These are phyloP conservation scores for Cyberlindnera suaveolens DNA, from an alignment of 805 yeast species.

Conservation along the genomic window DNA sequence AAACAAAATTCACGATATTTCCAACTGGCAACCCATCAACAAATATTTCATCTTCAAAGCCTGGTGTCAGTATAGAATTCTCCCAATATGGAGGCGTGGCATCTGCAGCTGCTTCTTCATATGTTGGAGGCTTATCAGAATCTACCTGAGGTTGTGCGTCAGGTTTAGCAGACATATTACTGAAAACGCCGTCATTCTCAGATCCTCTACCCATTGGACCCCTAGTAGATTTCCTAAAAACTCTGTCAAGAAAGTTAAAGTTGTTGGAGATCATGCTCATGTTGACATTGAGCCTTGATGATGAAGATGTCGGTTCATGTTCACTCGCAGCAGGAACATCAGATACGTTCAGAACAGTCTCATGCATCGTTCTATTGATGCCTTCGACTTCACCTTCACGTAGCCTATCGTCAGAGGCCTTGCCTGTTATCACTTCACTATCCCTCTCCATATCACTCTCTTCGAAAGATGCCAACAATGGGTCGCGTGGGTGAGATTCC, in stretches of 20 bases:
- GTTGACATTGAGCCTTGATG: neutral
- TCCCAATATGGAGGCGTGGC: slow-evolving; percentile 98
- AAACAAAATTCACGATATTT: slow-evolving; percentile 73
- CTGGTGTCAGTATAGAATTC: slow-evolving; percentile 73
- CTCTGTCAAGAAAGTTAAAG: slow-evolving; percentile 34
- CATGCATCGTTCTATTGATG: slow-evolving; percentile 5
- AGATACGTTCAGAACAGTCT: neutral
- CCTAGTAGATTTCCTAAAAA: slow-evolving; percentile 22
- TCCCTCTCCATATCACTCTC: slow-evolving; percentile 1
- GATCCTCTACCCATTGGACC: slow-evolving; percentile 15
- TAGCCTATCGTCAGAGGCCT: slow-evolving; percentile 8
- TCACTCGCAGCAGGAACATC: neutral
- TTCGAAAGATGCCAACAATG: slow-evolving; percentile 8
- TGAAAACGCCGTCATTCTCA: slow-evolving; percentile 82
- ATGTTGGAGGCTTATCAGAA: slow-evolving; percentile 69
- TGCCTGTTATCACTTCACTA: slow-evolving; percentile 1
- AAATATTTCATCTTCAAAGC: slow-evolving; percentile 76
- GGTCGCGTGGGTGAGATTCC: slow-evolving; percentile 3
- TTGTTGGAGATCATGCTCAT: slow-evolving; percentile 26
- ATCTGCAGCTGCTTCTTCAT: slow-evolving; percentile 93
- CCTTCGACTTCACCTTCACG: slow-evolving; percentile 4
- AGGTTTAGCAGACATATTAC: slow-evolving; percentile 88
- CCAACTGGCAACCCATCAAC: slow-evolving; percentile 97
- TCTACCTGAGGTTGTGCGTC: slow-evolving; percentile 32
- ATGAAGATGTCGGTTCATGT: neutral